phyloP scores from a whole-genome alignment of 768 basidiomycete genomes.

The Psilocybe azurescens region DNA sequence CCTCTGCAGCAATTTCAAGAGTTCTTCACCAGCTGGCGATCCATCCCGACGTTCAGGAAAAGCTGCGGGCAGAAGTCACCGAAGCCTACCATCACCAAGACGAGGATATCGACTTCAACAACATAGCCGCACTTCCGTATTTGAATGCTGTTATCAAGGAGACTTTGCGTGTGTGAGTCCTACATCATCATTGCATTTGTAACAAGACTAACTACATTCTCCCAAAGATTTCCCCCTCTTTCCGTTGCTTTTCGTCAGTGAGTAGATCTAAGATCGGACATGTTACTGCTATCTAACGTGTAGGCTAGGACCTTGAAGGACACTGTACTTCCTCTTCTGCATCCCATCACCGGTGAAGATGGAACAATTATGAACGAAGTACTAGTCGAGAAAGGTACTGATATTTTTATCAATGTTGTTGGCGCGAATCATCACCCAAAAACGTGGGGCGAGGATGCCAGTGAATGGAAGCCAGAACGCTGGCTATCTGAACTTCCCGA shows the following conservation, averaged over 20 bases:
- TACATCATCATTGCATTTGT: neutral
- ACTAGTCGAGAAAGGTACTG: conserved; percentile 42
- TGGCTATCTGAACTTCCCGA: conserved; percentile 42
- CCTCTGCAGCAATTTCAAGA: conserved; percentile 29
- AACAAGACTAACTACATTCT: neutral
- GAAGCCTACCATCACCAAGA: conserved; percentile 9
- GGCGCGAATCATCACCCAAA: conserved; percentile 34
- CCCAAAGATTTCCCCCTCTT: conserved; percentile 1
- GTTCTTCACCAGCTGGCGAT: conserved; percentile 26
- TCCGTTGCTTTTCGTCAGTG: conserved; percentile 7
- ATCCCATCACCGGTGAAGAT: conserved; percentile 39
- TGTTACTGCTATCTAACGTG: no score
- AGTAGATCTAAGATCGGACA: neutral
- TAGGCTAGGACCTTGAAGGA: conserved; percentile 20
- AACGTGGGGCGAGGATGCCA: conserved; percentile 42
- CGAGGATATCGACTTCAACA: neutral
- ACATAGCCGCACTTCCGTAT: neutral
- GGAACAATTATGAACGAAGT: conserved; percentile 41
- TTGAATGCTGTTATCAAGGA: neutral
- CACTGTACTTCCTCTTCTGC: conserved; percentile 47
- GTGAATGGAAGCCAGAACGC: conserved; percentile 44
- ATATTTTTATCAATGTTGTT: conserved; percentile 39
- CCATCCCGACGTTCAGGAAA: conserved; percentile 36
- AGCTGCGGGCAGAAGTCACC: conserved; percentile 12
- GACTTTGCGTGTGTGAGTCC: neutral